These are phyloP conservation scores for Tolypocladium tropicale DNA, from an alignment of 2,329 filamentous ascomycete genomes.

Conservation along the genomic window DNA sequence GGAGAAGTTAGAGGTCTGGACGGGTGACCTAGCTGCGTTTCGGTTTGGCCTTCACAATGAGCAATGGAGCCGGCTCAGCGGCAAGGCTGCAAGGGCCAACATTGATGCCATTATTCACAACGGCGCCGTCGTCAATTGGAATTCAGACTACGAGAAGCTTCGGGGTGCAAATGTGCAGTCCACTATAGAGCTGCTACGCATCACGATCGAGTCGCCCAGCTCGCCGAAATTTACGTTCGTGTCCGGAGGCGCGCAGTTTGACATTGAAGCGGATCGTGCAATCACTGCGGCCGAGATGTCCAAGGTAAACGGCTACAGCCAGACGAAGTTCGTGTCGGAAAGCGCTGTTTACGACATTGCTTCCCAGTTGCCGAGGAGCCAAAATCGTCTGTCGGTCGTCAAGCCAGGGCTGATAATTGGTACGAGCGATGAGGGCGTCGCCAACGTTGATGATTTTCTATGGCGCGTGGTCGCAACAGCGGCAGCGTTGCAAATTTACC, in stretches of 20 bases:
- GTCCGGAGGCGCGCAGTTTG: background rate
- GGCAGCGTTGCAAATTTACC: background rate
- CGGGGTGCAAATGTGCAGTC: background rate
- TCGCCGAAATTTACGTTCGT: background rate
- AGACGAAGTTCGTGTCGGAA: slow-evolving; percentile 4
- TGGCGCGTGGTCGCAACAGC: slow-evolving; percentile 7
- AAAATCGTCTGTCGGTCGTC: slow-evolving; percentile 9
- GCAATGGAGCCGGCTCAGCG: background rate
- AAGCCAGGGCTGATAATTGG: slow-evolving; percentile 11
- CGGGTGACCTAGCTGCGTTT: background rate
- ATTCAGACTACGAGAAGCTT: background rate
- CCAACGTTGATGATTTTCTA: slow-evolving; percentile 9
- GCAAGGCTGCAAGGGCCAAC: background rate
- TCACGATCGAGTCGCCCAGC: background rate
- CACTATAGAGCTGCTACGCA: background rate
- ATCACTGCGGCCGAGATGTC: background rate
- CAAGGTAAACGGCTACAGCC: background rate
- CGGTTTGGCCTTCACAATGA: background rate
- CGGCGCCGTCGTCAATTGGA: background rate
- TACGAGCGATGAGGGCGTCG: slow-evolving; percentile 4
- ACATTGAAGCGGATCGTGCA: background rate
- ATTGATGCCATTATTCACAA: background rate
- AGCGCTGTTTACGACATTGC: slow-evolving; percentile 4
- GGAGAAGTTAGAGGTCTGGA: background rate
- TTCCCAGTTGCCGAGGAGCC: background rate